Evolutionary conservation across 345 rosid genomes (phyloP).

Genomic region (Aegle marmelos): DNA sequence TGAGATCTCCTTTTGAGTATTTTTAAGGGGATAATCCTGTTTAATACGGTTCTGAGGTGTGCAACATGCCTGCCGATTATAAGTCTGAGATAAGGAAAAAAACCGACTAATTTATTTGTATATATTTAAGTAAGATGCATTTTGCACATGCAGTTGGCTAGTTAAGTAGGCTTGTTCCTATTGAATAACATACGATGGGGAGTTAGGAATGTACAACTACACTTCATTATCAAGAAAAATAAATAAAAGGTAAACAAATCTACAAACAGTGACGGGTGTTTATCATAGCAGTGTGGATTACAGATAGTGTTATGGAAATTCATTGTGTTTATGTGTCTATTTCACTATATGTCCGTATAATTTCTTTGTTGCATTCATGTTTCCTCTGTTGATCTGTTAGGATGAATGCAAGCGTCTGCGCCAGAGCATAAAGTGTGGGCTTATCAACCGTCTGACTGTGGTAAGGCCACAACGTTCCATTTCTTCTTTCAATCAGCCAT

Average conservation of each 20-base stretch:
- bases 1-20: not conserved
- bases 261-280: not conserved
- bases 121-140: not conserved
- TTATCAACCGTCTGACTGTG: constrained; percentile 84
- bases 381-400: constrained; percentile 38
- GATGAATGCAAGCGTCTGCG: constrained; percentile 98
- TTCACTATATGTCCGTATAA: not conserved
- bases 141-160: not conserved
- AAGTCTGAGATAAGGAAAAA: not conserved
- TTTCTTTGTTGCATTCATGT: constrained; percentile 8
- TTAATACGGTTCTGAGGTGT: not conserved
- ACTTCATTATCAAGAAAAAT: not conserved
- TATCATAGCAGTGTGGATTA: not conserved
- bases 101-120: too few relatives aligned
- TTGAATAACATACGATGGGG: not conserved
- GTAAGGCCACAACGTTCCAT: constrained; percentile 35
- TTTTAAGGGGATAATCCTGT: not conserved
- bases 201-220: not conserved
- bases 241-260: not conserved
- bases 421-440: constrained; percentile 97
- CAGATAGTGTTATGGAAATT: not conserved
- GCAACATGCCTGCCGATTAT: not conserved
- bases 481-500: not conserved
- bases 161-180: not conserved
- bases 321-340: not conserved